Conservation (phyloP, 1,284 basidiomycete species). For the Leucoagaricus sp. region DNA sequence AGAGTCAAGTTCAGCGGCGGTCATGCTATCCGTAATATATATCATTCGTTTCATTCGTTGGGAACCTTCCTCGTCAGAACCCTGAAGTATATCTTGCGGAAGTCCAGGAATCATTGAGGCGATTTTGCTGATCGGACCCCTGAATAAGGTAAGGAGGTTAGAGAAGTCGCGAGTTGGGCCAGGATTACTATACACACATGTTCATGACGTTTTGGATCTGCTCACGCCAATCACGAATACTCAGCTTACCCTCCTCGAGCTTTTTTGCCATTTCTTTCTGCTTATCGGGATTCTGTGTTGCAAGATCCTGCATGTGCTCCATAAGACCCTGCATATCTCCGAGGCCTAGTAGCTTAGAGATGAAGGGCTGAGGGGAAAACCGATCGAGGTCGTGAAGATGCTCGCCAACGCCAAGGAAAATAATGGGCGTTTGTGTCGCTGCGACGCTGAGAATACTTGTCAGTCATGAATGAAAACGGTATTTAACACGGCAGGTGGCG, state of each 20-base stretch:
- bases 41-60: constrained; percentile 97
- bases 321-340: constrained; percentile 97
- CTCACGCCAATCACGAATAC: constrained; percentile 97
- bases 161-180: background rate
- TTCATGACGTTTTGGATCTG: constrained; percentile 98
- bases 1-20: constrained; percentile 90
- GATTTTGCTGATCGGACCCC: constrained; percentile 97
- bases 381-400: constrained; percentile 95
- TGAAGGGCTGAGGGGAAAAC: constrained; percentile 96
- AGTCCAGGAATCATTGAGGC: constrained; percentile 99
- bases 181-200: constrained; percentile 74
- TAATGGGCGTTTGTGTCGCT: constrained; percentile 97
- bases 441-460: constrained; percentile 70
- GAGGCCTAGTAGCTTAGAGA: constrained; percentile 94
- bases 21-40: constrained; percentile 99
- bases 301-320: constrained; percentile 97
- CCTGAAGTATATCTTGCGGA: constrained; percentile 86
- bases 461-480: constrained; percentile 9
- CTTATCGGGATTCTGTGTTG: constrained; percentile 90
- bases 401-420: constrained; percentile 98
- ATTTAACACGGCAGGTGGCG: constrained; percentile 32
- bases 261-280: constrained; percentile 99
- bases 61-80: constrained; percentile 90
- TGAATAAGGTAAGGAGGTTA: constrained; percentile 29
- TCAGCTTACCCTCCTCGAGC: constrained; percentile 94